Percentiles rank a stretch among this genome's conserved stretches.
These are phyloP conservation scores for Cystobasidium sp. DNA, from an alignment of 1,284 basidiomycete species.

Conservation along the genomic window DNA sequence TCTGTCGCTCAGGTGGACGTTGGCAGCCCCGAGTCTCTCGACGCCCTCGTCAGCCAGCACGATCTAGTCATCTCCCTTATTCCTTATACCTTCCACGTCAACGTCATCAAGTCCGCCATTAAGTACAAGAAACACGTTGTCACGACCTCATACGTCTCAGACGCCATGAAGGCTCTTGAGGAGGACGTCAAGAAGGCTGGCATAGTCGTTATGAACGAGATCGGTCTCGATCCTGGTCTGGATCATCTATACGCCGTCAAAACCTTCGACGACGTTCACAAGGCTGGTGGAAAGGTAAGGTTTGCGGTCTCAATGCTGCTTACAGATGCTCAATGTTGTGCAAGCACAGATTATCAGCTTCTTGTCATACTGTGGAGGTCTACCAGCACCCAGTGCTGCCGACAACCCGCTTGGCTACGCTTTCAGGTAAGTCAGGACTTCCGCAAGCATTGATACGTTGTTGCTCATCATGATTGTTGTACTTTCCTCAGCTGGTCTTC, in stretches of 20 bases:
- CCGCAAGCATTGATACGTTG: no score
- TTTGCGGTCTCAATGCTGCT: conserved; percentile 17
- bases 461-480: not conserved
- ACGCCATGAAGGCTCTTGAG: conserved; percentile 87
- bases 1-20: conserved; percentile 74
- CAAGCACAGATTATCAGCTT: conserved; percentile 79
- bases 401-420: conserved; percentile 98
- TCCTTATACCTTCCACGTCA: conserved; percentile 89
- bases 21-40: conserved; percentile 71
- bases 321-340: not conserved
- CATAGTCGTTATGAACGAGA: conserved; percentile 96
- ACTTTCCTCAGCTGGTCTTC: conserved; percentile 74
- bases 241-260: conserved; percentile 86
- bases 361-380: conserved; percentile 94
- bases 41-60: conserved; percentile 77
- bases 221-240: conserved; percentile 88
- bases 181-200: conserved; percentile 82
- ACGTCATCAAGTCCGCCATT: conserved; percentile 93
- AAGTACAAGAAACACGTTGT: conserved; percentile 94
- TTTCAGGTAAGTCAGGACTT: conserved; percentile 66
- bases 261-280: conserved; percentile 92
- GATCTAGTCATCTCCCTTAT: conserved; percentile 97
- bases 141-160: conserved; percentile 91
- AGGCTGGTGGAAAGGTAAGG: conserved; percentile 84
- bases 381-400: conserved; percentile 84